A percentile compares a stretch with the other conserved stretches of the same genome.
phyloP scores from a whole-genome alignment of 306 rosid species.

The Sphenostylis stenocarpa region DNA sequence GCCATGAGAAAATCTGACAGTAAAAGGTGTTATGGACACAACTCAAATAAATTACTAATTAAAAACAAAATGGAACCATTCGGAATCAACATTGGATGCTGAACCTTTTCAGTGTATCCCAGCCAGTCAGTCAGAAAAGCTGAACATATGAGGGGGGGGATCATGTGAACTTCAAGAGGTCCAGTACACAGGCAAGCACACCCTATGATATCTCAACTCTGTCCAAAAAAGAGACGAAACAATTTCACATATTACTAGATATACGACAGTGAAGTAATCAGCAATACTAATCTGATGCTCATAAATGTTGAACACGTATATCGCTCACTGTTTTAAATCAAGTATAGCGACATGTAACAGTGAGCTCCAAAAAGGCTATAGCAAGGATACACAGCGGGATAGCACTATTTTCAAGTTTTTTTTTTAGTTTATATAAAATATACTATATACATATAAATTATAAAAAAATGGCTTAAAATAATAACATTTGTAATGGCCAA shows the following conservation, averaged over 20 bases:
- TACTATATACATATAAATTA: too few species aligned
- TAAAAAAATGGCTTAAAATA: too few species aligned
- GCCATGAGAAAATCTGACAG: conserved; percentile 12
- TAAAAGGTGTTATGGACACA: not conserved
- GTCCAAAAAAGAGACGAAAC: not conserved
- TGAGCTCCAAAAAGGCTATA: too few species aligned
- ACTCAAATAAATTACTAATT: not conserved
- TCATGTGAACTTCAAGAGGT: not conserved
- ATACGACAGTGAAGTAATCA: not conserved
- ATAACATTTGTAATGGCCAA: too few species aligned
- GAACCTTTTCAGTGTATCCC: not conserved
- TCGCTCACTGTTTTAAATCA: too few species aligned
- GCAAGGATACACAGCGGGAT: too few species aligned
- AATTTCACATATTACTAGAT: not conserved
- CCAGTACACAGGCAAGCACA: not conserved
- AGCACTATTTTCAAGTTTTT: too few species aligned
- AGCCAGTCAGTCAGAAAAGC: conserved; percentile 1
- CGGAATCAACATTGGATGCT: conserved; percentile 1
- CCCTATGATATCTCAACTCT: conserved; percentile 5
- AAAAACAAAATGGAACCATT: not conserved
- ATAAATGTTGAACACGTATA: too few species aligned
- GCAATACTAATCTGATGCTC: not conserved
- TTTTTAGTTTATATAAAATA: too few species aligned
- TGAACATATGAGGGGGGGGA: not conserved
- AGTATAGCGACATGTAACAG: too few species aligned